These are phyloP conservation scores for Trypanosoma lewisi DNA, from an alignment of 208 protist genomes.

Conservation along the genomic window DNA sequence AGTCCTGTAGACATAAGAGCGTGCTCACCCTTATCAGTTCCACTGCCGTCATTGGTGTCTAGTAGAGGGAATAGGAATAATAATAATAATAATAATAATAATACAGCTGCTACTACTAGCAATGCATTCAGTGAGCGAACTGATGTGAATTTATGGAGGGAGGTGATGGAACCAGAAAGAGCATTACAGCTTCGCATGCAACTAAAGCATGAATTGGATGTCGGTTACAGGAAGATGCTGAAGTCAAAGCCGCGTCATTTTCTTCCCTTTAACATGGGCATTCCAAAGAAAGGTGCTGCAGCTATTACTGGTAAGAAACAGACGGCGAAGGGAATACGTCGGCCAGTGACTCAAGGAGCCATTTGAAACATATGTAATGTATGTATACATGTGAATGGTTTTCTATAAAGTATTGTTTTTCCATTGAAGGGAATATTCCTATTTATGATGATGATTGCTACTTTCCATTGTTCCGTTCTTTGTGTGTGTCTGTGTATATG, in stretches of 20 bases:
- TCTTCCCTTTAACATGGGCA: not conserved
- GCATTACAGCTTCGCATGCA: conserved; percentile 8
- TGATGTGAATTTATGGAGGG: no score
- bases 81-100: no score
- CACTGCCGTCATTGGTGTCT: not conserved
- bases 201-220: conserved; percentile 11
- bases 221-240: not conserved
- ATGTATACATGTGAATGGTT: no score
- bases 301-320: not conserved
- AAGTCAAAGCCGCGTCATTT: not conserved
- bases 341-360: not conserved
- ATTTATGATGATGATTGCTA: no score
- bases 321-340: not conserved
- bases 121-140: no score
- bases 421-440: no score
- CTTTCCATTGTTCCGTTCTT: no score
- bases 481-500: no score
- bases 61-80: not conserved
- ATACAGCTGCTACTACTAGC: no score
- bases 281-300: not conserved
- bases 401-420: no score
- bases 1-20: no score
- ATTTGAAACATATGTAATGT: not conserved
- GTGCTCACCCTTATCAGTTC: not conserved
- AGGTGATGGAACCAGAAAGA: not conserved